phyloP scores from a whole-genome alignment of 2,329 filamentous ascomycete species.

The Cladosporium austrohemisphaericum region DNA sequence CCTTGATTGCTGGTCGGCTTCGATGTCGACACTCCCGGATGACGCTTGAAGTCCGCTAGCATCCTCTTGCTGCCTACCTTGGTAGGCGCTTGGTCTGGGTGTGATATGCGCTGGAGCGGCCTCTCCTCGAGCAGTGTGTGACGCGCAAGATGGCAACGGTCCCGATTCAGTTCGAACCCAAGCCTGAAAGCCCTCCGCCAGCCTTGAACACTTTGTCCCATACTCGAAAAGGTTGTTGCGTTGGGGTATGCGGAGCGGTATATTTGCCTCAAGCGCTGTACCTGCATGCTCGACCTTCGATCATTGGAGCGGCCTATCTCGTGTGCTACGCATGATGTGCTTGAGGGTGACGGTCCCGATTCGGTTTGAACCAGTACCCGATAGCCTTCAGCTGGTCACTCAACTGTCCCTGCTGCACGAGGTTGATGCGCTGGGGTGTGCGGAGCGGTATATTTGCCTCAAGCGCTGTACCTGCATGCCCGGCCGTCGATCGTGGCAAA shows the following conservation, averaged over 20 bases:
- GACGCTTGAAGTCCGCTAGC: neutral
- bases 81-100: too few relatives aligned
- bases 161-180: slow-evolving; percentile 5
- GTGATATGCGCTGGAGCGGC: neutral
- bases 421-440: too few relatives aligned
- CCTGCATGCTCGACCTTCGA: neutral
- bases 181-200: neutral
- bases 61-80: too few relatives aligned
- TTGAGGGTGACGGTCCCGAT: neutral
- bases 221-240: neutral
- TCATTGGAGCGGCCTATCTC: too few relatives aligned
- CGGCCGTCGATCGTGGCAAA: neutral
- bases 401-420: neutral
- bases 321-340: neutral
- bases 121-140: slow-evolving; percentile 1
- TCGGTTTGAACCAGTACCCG: neutral
- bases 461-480: neutral
- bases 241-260: slow-evolving; percentile 1
- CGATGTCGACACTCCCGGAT: too few relatives aligned
- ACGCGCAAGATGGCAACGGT: slow-evolving; percentile 5
- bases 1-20: too few relatives aligned
- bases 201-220: neutral
- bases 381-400: neutral
- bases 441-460: neutral
- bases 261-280: slow-evolving; percentile 1